These are phyloP conservation scores for Akanthomyces dipterigenus DNA, from an alignment of 2,329 filamentous ascomycete genomes.

Conservation along the genomic window DNA sequence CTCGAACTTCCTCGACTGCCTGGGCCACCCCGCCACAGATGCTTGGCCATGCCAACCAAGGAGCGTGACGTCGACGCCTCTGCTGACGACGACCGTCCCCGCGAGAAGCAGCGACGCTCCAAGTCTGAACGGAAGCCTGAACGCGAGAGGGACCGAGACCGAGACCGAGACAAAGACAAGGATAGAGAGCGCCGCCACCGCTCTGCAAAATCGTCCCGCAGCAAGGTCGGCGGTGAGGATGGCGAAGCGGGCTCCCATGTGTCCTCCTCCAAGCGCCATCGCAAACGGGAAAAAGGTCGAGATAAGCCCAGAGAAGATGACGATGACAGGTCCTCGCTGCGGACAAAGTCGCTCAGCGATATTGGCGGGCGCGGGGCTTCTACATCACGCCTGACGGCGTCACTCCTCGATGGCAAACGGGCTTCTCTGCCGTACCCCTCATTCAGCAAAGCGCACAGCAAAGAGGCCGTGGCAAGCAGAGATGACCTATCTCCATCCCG, in stretches of 20 bases:
- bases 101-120: constrained; percentile 34
- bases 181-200: constrained; percentile 31
- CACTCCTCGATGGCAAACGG: constrained; percentile 33
- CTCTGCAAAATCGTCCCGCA: constrained; percentile 35
- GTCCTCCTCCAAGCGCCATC: constrained; percentile 27
- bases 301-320: constrained; percentile 18
- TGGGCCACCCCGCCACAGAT: constrained; percentile 12
- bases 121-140: constrained; percentile 33
- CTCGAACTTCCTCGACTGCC: not conserved
- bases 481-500: constrained; percentile 38
- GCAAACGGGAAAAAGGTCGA: constrained; percentile 26
- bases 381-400: constrained; percentile 21
- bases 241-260: constrained; percentile 34
- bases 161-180: constrained; percentile 25
- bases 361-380: constrained; percentile 36
- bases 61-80: constrained; percentile 35
- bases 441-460: constrained; percentile 88
- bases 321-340: constrained; percentile 8
- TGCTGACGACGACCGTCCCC: constrained; percentile 29
- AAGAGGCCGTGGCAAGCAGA: constrained; percentile 67
- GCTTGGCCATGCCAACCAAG: constrained; percentile 32
- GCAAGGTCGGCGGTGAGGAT: constrained; percentile 32
- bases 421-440: constrained; percentile 65
- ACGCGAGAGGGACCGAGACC: constrained; percentile 25
- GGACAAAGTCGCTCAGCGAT: constrained; percentile 37